Conservation (phyloP, 768 basidiomycete species). For the Lanmaoa rubissima region DNA sequence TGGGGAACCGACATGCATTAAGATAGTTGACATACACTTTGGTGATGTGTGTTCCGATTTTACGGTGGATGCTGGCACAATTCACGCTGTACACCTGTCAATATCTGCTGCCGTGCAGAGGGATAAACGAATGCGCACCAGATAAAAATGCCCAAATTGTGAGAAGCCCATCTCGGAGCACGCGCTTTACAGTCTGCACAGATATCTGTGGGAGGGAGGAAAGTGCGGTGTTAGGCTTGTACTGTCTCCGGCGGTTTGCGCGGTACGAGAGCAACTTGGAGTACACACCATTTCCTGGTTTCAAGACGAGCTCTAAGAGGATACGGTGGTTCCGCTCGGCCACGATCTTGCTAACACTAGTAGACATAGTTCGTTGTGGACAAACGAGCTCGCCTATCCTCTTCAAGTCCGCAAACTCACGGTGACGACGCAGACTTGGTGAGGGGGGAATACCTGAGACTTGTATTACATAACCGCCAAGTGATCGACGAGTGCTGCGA, state of each 20-base stretch:
- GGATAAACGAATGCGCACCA: constrained; percentile 49
- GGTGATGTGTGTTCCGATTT: constrained; percentile 89
- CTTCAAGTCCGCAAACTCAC: neutral
- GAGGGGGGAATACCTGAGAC: neutral
- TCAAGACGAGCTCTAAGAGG: constrained; percentile 63
- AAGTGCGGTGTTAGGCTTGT: constrained; percentile 7
- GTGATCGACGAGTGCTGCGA: constrained; percentile 10
- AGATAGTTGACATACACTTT: constrained; percentile 72
- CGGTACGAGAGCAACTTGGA: neutral
- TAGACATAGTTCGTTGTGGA: constrained; percentile 26
- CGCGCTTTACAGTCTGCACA: constrained; percentile 93
- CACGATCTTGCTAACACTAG: constrained; percentile 51
- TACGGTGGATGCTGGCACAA: constrained; percentile 91
- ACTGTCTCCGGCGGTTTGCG: neutral
- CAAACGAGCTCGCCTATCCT: neutral
- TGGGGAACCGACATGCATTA: neutral
- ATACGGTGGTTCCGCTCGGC: constrained; percentile 63
- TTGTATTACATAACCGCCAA: constrained; percentile 17
- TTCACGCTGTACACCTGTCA: constrained; percentile 51
- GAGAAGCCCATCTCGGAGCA: constrained; percentile 85
- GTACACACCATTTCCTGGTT: constrained; percentile 79
- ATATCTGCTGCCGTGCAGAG: constrained; percentile 1
- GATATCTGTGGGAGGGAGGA: constrained; percentile 48
- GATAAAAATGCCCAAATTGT: constrained; percentile 86
- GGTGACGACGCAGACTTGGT: neutral